Evolutionary conservation across 352 stramenopile species (phyloP).

Genomic region (Phytophthora syringae): DNA sequence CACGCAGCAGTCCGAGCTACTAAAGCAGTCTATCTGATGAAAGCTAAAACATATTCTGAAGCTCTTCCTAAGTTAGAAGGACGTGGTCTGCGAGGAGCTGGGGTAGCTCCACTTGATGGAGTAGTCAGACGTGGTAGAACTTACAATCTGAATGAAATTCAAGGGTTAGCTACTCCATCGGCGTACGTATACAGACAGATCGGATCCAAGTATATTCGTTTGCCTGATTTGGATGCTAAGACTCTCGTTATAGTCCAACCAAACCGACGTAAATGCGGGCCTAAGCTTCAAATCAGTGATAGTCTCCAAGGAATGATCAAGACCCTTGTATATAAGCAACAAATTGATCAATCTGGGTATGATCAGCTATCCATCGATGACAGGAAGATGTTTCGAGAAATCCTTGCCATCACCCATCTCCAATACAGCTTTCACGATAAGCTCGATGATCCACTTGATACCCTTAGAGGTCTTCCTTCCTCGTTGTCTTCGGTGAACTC

Average conservation of each 20-base stretch:
- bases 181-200: background rate
- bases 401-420: constrained; percentile 7
- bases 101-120: background rate
- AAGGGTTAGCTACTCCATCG: background rate
- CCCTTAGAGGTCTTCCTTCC: constrained; percentile 1
- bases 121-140: constrained; percentile 5
- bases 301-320: background rate
- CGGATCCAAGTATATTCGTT: constrained; percentile 15
- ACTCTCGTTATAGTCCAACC: constrained; percentile 3
- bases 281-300: constrained; percentile 5
- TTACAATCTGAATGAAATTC: constrained; percentile 12
- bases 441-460: constrained; percentile 3
- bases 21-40: constrained; percentile 1
- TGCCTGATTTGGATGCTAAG: constrained; percentile 1
- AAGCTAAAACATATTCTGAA: background rate
- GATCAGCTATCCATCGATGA: constrained; percentile 11
- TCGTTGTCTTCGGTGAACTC: constrained; percentile 14
- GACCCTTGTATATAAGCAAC: constrained; percentile 3
- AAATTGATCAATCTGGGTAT: constrained; percentile 5
- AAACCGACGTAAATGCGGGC: background rate
- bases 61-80: background rate
- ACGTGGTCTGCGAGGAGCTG: background rate
- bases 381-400: constrained; percentile 14
- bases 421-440: constrained; percentile 11
- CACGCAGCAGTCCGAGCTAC: constrained; percentile 5